Conservation (phyloP, 352 stramenopile species). For the Lagenidium giganteum region DNA sequence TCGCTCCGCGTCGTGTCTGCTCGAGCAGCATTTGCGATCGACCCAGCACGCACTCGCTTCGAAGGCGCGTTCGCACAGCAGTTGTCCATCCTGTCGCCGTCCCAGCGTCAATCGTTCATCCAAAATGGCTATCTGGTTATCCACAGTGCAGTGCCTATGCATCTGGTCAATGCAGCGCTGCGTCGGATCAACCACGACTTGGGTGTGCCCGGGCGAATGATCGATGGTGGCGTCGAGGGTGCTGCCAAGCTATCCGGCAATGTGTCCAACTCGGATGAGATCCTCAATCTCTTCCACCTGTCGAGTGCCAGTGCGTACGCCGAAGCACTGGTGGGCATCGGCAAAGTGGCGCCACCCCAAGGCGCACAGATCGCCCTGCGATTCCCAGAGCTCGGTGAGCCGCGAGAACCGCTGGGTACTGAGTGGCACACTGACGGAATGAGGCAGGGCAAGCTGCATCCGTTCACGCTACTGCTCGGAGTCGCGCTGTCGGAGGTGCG, state of each 20-base stretch:
- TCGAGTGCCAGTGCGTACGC: conserved; percentile 48
- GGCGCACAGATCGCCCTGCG: conserved; percentile 68
- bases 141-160: conserved; percentile 45
- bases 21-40: conserved; percentile 41
- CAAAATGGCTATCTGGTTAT: conserved; percentile 72
- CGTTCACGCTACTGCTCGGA: conserved; percentile 64
- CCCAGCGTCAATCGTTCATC: conserved; percentile 61
- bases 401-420: conserved; percentile 51
- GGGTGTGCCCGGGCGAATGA: conserved; percentile 56
- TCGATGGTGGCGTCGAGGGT: conserved; percentile 70
- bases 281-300: conserved; percentile 54
- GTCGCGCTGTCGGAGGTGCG: conserved; percentile 65
- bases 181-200: conserved; percentile 77
- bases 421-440: conserved; percentile 85
- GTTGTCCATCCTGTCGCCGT: conserved; percentile 38
- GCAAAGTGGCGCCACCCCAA: conserved; percentile 35
- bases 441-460: conserved; percentile 63
- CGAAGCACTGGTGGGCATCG: conserved; percentile 50
- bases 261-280: conserved; percentile 58
- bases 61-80: conserved; percentile 7
- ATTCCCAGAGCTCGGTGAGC: conserved; percentile 63
- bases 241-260: conserved; percentile 62
- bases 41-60: conserved; percentile 28
- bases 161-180: conserved; percentile 46
- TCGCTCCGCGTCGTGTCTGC: conserved; percentile 33